Conservation (phyloP, 768 basidiomycete species). For the Boletus eberwhitei region DNA sequence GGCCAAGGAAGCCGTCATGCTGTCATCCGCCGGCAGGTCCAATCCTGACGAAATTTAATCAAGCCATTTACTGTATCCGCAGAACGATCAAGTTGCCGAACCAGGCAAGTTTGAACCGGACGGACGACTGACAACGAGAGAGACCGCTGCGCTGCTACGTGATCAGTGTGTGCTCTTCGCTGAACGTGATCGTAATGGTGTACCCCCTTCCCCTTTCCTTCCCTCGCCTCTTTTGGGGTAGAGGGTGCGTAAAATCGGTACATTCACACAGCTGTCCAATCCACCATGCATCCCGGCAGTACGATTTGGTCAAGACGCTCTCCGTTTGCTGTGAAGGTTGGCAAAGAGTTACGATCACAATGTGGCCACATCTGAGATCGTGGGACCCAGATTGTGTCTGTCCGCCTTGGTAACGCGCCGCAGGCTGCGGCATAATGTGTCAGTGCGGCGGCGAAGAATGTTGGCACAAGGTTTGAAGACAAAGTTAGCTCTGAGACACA, state of each 20-base stretch:
- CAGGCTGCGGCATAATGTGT: not conserved
- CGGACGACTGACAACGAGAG: not conserved
- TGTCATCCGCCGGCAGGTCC: not conserved
- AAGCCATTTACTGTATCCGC: conserved; percentile 2
- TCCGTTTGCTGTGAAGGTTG: not conserved
- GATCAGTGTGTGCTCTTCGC: not conserved
- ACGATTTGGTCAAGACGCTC: not conserved
- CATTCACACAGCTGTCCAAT: not conserved
- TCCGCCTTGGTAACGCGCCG: not conserved
- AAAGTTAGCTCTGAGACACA: not conserved
- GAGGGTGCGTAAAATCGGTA: not conserved
- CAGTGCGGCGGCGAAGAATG: not conserved
- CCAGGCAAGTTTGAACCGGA: conserved; percentile 10
- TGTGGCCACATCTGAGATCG: conserved; percentile 4
- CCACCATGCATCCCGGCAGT: not conserved
- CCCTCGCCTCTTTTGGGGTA: not conserved
- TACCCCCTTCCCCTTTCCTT: not conserved
- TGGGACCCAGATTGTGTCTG: not conserved
- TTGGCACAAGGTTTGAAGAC: not conserved
- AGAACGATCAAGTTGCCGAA: not conserved
- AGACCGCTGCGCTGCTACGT: not conserved
- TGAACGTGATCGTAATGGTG: not conserved
- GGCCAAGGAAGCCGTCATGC: not conserved
- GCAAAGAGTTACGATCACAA: not conserved
- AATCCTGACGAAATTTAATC: conserved; percentile 3